Percentiles rank a stretch among this genome's conserved stretches.
Evolutionary conservation across 75 land plant species (phyloP).

Genomic region (Cunninghamia lanceolata): DNA sequence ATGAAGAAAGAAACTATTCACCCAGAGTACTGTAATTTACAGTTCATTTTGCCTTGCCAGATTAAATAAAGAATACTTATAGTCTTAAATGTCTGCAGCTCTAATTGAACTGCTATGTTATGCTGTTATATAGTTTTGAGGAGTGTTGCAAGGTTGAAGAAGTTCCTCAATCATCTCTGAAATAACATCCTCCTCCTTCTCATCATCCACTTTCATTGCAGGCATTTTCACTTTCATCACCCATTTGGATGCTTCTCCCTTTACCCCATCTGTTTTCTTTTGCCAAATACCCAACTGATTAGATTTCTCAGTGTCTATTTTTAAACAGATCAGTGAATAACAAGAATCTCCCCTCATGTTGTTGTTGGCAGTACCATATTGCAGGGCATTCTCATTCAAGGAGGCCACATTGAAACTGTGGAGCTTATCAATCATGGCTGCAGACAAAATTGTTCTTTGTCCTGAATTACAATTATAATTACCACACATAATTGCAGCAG

Average conservation of each 20-base stretch:
- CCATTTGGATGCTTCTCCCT: constrained; percentile 12
- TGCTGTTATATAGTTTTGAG: background rate
- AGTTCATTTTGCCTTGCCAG: too few relatives aligned
- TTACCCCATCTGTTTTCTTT: constrained; percentile 11
- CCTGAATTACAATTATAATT: background rate
- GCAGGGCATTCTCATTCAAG: background rate
- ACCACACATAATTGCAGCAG: constrained; percentile 7
- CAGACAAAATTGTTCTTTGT: background rate
- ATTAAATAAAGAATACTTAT: too few relatives aligned
- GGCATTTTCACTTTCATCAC: constrained; percentile 13
- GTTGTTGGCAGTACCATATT: background rate
- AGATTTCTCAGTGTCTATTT: constrained; percentile 14
- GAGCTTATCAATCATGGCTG: background rate
- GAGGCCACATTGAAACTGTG: background rate
- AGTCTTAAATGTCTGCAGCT: too few relatives aligned
- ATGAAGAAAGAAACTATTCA: too few relatives aligned
- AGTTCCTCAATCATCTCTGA: constrained; percentile 21
- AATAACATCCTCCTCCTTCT: constrained; percentile 11
- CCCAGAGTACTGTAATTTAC: too few relatives aligned
- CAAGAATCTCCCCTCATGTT: too few relatives aligned
- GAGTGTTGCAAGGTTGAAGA: background rate
- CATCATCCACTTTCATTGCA: background rate
- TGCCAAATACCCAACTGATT: constrained; percentile 13
- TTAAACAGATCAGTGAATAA: constrained; percentile 8
- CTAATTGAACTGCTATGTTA: background rate